These are phyloP conservation scores for Claviceps sp. DNA, from an alignment of 2,329 filamentous ascomycete genomes.

Conservation along the genomic window DNA sequence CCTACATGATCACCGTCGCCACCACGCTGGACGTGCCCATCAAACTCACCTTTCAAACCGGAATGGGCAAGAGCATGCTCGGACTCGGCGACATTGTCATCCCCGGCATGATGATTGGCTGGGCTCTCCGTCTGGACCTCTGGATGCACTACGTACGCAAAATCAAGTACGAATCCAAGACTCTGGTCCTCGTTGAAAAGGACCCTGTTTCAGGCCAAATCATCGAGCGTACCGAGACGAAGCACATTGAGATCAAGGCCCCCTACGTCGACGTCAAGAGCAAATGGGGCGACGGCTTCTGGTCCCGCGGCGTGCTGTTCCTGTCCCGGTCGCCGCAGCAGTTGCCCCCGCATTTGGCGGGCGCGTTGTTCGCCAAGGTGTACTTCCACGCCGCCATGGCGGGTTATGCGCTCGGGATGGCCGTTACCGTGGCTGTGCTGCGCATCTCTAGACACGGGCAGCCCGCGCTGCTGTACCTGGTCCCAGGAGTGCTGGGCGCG, in stretches of 20 bases:
- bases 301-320: slow-evolving; percentile 37
- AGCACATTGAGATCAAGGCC: slow-evolving; percentile 35
- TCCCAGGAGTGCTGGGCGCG: slow-evolving; percentile 66
- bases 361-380: slow-evolving; percentile 56
- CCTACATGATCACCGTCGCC: slow-evolving; percentile 77
- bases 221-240: slow-evolving; percentile 22
- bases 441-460: slow-evolving; percentile 70
- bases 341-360: slow-evolving; percentile 20
- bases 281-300: slow-evolving; percentile 73
- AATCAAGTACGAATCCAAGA: slow-evolving; percentile 32
- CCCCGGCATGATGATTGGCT: slow-evolving; percentile 77
- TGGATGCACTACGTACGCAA: slow-evolving; percentile 68
- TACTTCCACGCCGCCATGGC: slow-evolving; percentile 70
- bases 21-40: slow-evolving; percentile 84
- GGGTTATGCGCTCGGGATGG: slow-evolving; percentile 69
- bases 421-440: slow-evolving; percentile 63
- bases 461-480: slow-evolving; percentile 82
- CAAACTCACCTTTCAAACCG: slow-evolving; percentile 65
- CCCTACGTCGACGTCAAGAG: slow-evolving; percentile 49
- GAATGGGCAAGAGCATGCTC: slow-evolving; percentile 64
- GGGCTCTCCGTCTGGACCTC: slow-evolving; percentile 84
- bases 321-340: slow-evolving; percentile 10
- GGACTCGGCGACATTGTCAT: slow-evolving; percentile 90
- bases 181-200: slow-evolving; percentile 21
- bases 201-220: slow-evolving; percentile 20